Evolutionary conservation across 2,329 filamentous ascomycete species (phyloP), one percentile per base, ranked within the genome.

Genomic region (Talaromyces pinophilus): DNA sequence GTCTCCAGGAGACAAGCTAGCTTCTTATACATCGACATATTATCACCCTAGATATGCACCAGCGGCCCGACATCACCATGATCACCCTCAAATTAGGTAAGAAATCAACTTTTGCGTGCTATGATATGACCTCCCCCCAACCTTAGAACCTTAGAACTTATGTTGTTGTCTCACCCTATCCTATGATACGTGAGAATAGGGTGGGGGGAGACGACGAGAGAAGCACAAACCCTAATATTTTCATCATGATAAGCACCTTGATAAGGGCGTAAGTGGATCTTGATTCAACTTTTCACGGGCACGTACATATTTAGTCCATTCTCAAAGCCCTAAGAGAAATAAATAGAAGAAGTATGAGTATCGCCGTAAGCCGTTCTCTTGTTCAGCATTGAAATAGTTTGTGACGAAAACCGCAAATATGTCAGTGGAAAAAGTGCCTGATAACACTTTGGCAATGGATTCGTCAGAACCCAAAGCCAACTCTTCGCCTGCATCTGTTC

Each of bases 241-340:
- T 11, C 25, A 54, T 54, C 50, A 54, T 1, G 28, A 54, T 33
- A 54, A 17, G 50, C 8, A 33, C 50, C 50, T n/a, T 54, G 28
- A 54, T 33, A 54, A 54, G 50, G 50, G 50, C 50, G 50, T 33
- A 33, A 33, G 50, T 54, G 50, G 50, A n/a, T 54, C 50, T 54
- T 54, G 50, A 54, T 54, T 33, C 28, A n/a, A 33, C 19, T 54
- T 17, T 54, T 54, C 50, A 33, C 15, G 50, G 7, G 25, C 8
- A 33, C 25, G 17, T 54, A 54, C 50, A 54, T 33, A 54, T 54
- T 54, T 54, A 54, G 50, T 33, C 7, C 50, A 54, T 42, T 30
- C n/a, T 40, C 13, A 17, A 38, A 54, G 50, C 50, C 50, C 50
- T 54, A 54, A 54, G 28, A 54, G 22, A 33, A 33, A 8, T 33